phyloP scores from a whole-genome alignment of 805 yeast genomes.

The Wickerhamiella shivajii region DNA sequence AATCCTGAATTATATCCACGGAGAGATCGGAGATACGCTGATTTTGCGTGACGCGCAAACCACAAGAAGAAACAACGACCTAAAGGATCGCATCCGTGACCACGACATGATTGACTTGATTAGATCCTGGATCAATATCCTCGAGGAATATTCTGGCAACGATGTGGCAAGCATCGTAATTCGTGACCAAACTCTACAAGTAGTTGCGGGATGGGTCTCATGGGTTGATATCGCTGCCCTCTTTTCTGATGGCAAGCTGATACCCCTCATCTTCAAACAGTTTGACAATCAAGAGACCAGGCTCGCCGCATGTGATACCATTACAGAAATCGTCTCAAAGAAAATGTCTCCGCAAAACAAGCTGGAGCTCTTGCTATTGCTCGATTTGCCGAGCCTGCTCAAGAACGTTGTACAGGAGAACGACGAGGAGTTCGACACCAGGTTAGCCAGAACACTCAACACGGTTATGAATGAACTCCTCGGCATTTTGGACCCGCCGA shows the following conservation, averaged over 20 bases:
- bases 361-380: constrained; percentile 49
- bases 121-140: constrained; percentile 48
- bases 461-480: constrained; percentile 64
- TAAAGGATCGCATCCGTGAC: constrained; percentile 72
- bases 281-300: constrained; percentile 36
- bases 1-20: constrained; percentile 60
- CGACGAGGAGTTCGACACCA: constrained; percentile 59
- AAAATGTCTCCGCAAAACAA: constrained; percentile 67
- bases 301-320: constrained; percentile 40
- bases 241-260: constrained; percentile 40
- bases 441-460: constrained; percentile 58
- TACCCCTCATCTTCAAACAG: constrained; percentile 39
- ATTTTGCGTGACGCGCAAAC: constrained; percentile 49
- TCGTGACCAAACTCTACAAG: constrained; percentile 42
- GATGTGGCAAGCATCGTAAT: constrained; percentile 29
- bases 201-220: constrained; percentile 73
- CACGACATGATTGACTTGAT: constrained; percentile 58
- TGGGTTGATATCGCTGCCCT: constrained; percentile 84
- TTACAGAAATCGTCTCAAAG: constrained; percentile 53
- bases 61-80: constrained; percentile 45
- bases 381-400: constrained; percentile 46
- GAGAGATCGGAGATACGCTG: constrained; percentile 86
- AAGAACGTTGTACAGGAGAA: constrained; percentile 23
- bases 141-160: constrained; percentile 27
- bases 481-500: constrained; percentile 40